A percentile compares a stretch with the other conserved stretches of the same genome.
phyloP scores from a whole-genome alignment of 2,329 filamentous ascomycete genomes.

The Raffaelea arxii region DNA sequence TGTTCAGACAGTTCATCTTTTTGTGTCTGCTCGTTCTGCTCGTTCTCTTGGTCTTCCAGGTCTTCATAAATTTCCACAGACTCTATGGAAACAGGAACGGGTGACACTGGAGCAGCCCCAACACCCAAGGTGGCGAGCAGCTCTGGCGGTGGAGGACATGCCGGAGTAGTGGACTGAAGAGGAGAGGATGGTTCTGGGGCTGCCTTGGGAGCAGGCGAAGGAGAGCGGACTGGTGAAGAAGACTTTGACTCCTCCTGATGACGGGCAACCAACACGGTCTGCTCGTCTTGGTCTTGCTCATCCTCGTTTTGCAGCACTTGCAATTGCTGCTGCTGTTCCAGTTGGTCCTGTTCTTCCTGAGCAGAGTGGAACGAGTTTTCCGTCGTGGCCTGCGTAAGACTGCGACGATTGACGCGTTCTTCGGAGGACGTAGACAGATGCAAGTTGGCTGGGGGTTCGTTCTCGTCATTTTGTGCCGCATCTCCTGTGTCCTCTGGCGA shows the following conservation, averaged over 20 bases:
- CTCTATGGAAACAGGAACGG: not conserved
- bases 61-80: not conserved
- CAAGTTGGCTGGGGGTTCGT: no score
- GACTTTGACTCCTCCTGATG: no score
- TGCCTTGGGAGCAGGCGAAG: slow-evolving; percentile 9
- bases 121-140: slow-evolving; percentile 9
- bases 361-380: slow-evolving; percentile 32
- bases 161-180: slow-evolving; percentile 12
- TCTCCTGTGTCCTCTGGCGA: no score
- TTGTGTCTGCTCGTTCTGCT: not conserved
- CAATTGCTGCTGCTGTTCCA: no score
- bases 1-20: slow-evolving; percentile 41
- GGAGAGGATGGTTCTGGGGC: slow-evolving; percentile 7
- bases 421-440: slow-evolving; percentile 4
- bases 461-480: no score
- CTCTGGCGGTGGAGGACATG: slow-evolving; percentile 10
- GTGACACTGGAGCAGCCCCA: slow-evolving; percentile 7
- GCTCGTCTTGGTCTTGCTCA: no score
- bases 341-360: slow-evolving; percentile 34
- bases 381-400: slow-evolving; percentile 20
- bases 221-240: slow-evolving; percentile 7
- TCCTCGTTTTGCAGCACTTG: no score
- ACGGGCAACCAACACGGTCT: no score
- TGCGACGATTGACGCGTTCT: slow-evolving; percentile 12
- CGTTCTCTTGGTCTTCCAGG: not conserved